Conservation (phyloP, 2,329 filamentous ascomycete genomes). For the Neofusicoccum sp. region DNA sequence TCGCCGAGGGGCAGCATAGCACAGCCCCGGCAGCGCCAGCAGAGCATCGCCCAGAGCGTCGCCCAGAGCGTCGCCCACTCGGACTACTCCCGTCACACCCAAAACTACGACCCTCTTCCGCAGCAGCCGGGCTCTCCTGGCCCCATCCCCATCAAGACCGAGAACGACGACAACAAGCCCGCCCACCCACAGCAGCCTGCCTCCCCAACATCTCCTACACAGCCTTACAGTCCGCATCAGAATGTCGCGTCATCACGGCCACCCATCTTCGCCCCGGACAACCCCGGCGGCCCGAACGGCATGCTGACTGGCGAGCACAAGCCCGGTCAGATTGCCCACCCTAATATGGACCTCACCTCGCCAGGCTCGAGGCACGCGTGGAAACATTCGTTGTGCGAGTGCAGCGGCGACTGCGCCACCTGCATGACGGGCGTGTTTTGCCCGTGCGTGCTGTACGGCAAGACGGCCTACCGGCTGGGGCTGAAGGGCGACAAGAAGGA, state of each 20-base stretch:
- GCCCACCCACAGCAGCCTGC: not conserved
- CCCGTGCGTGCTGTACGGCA: constrained; percentile 45
- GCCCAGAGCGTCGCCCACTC: constrained; percentile 27
- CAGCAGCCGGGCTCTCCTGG: constrained; percentile 28
- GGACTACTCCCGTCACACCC: constrained; percentile 30
- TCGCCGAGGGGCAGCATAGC: constrained; percentile 13
- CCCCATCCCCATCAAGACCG: constrained; percentile 26
- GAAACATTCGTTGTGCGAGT: constrained; percentile 34
- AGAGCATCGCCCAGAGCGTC: constrained; percentile 2
- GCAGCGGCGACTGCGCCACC: constrained; percentile 35
- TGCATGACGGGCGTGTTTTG: constrained; percentile 42
- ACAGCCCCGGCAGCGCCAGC: constrained; percentile 19
- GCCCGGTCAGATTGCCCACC: constrained; percentile 42
- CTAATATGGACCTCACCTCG: constrained; percentile 37
- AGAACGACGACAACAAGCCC: constrained; percentile 18
- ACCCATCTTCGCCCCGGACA: constrained; percentile 36
- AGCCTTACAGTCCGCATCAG: constrained; percentile 11
- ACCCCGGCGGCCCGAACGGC: constrained; percentile 39
- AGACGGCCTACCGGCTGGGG: constrained; percentile 43
- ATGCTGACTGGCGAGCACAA: constrained; percentile 35
- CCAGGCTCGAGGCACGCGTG: constrained; percentile 27
- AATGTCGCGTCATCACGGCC: constrained; percentile 22
- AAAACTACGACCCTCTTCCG: constrained; percentile 18
- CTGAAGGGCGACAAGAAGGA: constrained; percentile 39
- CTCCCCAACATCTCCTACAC: constrained; percentile 30